A percentile compares a stretch with the other conserved stretches of the same genome.
These are phyloP conservation scores for Zea luxurians DNA, from an alignment of 176 grass and related monocot species.

Conservation along the genomic window DNA sequence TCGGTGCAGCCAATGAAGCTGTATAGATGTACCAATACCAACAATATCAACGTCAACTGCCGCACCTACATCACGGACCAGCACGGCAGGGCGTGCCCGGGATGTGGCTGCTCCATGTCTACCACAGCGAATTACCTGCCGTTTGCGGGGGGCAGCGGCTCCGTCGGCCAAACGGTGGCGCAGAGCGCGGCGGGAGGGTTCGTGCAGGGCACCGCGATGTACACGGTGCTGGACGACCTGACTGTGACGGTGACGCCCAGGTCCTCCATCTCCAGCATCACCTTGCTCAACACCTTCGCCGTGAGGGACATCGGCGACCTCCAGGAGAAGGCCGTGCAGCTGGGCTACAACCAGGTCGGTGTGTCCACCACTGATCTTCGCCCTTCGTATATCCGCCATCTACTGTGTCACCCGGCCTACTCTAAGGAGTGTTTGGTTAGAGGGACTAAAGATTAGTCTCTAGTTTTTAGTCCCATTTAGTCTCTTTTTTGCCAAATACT, in stretches of 20 bases:
- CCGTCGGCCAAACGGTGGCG: neutral
- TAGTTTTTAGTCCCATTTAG: too few species aligned
- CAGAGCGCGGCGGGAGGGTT: neutral
- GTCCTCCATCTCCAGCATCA: slow-evolving; percentile 45
- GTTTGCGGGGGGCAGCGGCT: neutral
- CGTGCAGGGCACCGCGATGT: slow-evolving; percentile 37
- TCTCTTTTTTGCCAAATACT: too few species aligned
- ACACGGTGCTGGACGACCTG: slow-evolving; percentile 39
- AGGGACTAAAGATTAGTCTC: too few species aligned
- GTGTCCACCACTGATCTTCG: too few species aligned
- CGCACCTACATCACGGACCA: neutral
- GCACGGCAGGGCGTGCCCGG: neutral
- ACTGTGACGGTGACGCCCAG: slow-evolving; percentile 20
- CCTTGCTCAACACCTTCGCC: slow-evolving; percentile 27
- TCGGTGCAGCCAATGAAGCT: neutral
- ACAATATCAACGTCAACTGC: neutral
- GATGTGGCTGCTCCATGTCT: neutral
- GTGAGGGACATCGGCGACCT: neutral
- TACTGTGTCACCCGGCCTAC: too few species aligned
- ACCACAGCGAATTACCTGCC: neutral
- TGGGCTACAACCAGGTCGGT: slow-evolving; percentile 13
- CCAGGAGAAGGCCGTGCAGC: slow-evolving; percentile 33
- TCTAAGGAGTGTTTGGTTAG: too few species aligned
- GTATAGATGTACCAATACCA: neutral
- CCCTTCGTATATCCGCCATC: too few species aligned